A percentile compares a stretch with the other conserved stretches of the same genome.
Evolutionary conservation across 1,139 yeast genomes (phyloP).

Genomic region (Hyphopichia pseudoburtonii): DNA sequence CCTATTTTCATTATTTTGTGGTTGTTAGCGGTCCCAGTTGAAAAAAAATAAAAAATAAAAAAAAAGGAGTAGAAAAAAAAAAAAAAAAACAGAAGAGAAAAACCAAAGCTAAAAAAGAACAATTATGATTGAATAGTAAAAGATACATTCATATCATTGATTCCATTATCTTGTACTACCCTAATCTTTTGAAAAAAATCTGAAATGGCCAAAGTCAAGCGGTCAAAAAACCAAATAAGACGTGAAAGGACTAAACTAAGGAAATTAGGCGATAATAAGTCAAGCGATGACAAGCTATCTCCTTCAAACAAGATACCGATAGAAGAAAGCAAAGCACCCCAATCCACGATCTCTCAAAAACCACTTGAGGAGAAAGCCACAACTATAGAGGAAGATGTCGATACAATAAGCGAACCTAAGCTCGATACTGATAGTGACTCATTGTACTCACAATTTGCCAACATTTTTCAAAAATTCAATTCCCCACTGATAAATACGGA

Average conservation of each 20-base stretch:
- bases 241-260: conserved; percentile 58
- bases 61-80: no score
- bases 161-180: no score
- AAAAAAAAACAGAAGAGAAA: not conserved
- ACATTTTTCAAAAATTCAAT: conserved; percentile 7
- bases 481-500: not conserved
- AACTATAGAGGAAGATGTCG: no score
- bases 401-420: no score
- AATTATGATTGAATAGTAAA: not conserved
- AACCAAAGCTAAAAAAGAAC: not conserved
- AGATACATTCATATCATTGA: no score
- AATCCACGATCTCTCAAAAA: no score
- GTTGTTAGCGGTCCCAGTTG: not conserved
- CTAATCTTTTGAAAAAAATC: no score
- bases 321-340: no score
- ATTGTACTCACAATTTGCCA: conserved; percentile 7
- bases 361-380: no score
- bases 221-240: conserved; percentile 63
- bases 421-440: conserved; percentile 3
- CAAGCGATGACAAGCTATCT: no score
- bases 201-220: conserved; percentile 24
- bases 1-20: not conserved
- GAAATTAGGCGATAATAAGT: conserved; percentile 31
- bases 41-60: no score
- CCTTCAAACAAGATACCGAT: no score